phyloP scores from a whole-genome alignment of 2,329 filamentous ascomycete species.

The Ophiostoma sp. region DNA sequence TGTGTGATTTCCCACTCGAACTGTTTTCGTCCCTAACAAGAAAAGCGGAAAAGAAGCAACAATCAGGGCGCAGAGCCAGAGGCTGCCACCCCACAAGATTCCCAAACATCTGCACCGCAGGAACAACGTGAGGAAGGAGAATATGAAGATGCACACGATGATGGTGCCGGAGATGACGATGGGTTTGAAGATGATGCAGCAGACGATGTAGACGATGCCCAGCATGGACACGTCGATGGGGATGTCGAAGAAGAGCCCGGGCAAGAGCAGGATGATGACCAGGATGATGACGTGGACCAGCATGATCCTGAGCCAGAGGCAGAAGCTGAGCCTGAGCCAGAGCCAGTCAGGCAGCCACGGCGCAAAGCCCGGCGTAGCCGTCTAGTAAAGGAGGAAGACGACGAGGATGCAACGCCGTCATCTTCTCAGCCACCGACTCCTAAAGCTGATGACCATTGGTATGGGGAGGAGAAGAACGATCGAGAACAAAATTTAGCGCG shows the following conservation, averaged over 20 bases:
- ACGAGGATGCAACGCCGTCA: background rate
- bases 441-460: background rate
- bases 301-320: background rate
- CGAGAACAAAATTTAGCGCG: background rate
- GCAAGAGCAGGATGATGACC: background rate
- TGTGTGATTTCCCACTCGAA: too few relatives aligned
- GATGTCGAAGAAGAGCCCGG: background rate
- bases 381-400: background rate
- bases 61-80: background rate
- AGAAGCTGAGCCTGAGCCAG: background rate
- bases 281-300: background rate
- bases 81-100: background rate
- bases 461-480: too few relatives aligned
- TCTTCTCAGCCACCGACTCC: background rate
- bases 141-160: background rate
- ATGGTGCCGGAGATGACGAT: background rate
- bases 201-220: background rate
- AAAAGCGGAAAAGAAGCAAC: background rate
- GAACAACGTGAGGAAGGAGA: background rate
- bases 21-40: background rate
- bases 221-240: background rate
- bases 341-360: background rate
- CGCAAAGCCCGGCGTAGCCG: background rate
- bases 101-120: background rate
- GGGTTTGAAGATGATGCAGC: too few relatives aligned